Evolutionary conservation across 371 early-diverging fungal genomes (phyloP).

Genomic region (Fennellomyces sp.): DNA sequence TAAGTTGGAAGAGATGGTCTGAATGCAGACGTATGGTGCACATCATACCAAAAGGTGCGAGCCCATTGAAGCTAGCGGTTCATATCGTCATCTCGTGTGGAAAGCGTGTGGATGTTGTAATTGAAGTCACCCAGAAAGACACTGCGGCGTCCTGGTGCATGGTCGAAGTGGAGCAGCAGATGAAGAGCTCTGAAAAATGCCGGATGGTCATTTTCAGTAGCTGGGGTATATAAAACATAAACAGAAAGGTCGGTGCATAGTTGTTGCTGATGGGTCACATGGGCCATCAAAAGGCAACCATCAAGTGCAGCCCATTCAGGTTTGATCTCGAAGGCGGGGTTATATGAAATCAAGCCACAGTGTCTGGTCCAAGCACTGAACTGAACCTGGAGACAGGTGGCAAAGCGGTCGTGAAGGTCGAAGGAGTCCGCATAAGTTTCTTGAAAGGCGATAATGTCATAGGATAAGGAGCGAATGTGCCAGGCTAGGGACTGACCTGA

Average conservation of each 20-base stretch:
- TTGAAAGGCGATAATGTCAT: slow-evolving; percentile 8
- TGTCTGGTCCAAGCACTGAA: slow-evolving; percentile 3
- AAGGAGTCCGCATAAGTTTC: slow-evolving; percentile 3
- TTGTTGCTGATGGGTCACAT: neutral
- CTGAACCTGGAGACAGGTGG: neutral
- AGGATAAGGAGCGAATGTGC: slow-evolving; percentile 4
- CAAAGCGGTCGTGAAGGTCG: neutral
- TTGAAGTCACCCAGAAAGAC: slow-evolving; percentile 14
- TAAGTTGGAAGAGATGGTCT: too few relatives aligned
- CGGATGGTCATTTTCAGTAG: neutral
- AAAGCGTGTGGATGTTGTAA: slow-evolving; percentile 1
- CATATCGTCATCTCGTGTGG: too few relatives aligned
- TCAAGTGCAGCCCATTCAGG: neutral
- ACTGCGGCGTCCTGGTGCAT: slow-evolving; percentile 2
- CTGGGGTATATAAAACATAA: slow-evolving; percentile 6
- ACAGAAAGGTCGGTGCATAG: slow-evolving; percentile 2
- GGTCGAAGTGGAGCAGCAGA: neutral
- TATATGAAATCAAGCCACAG: slow-evolving; percentile 2
- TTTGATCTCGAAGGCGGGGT: neutral
- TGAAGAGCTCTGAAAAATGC: neutral
- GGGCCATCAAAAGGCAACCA: slow-evolving; percentile 4
- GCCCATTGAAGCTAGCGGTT: too few relatives aligned
- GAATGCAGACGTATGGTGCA: too few relatives aligned
- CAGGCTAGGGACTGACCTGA: neutral
- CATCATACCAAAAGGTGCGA: too few relatives aligned